phyloP scores from a whole-genome alignment of 306 rosid genomes.

The Oxytropis ochrocephala region DNA sequence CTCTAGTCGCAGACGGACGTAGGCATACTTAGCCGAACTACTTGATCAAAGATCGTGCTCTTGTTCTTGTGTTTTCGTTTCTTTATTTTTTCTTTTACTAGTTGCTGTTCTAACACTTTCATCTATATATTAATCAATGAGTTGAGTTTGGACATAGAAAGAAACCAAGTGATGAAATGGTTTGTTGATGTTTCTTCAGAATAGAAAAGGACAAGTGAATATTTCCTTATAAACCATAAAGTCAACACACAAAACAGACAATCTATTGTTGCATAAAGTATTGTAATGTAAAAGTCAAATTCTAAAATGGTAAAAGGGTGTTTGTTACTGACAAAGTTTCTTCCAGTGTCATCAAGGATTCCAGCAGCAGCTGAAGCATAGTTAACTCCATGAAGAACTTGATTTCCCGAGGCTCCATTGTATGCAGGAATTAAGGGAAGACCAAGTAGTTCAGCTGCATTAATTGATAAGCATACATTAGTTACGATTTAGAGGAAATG shows the following conservation, averaged over 20 bases:
- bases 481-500: background rate
- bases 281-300: background rate
- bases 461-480: background rate
- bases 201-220: background rate
- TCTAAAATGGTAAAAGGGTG: background rate
- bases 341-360: slow-evolving; percentile 80
- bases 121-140: background rate
- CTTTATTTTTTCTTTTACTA: too few relatives aligned
- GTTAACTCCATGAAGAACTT: slow-evolving; percentile 70
- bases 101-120: too few relatives aligned
- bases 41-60: too few relatives aligned
- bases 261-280: background rate
- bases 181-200: background rate
- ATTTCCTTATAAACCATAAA: background rate
- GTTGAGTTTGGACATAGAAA: background rate
- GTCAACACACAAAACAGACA: background rate
- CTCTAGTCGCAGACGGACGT: too few relatives aligned
- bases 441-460: slow-evolving; percentile 79
- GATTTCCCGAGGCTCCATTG: slow-evolving; percentile 51
- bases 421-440: slow-evolving; percentile 81
- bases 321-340: slow-evolving; percentile 61
- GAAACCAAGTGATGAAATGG: background rate
- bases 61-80: too few relatives aligned
- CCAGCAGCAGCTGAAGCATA: slow-evolving; percentile 97
- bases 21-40: too few relatives aligned